Conservation (phyloP, 2,329 filamentous ascomycete species). For the Didymella pomorum region DNA sequence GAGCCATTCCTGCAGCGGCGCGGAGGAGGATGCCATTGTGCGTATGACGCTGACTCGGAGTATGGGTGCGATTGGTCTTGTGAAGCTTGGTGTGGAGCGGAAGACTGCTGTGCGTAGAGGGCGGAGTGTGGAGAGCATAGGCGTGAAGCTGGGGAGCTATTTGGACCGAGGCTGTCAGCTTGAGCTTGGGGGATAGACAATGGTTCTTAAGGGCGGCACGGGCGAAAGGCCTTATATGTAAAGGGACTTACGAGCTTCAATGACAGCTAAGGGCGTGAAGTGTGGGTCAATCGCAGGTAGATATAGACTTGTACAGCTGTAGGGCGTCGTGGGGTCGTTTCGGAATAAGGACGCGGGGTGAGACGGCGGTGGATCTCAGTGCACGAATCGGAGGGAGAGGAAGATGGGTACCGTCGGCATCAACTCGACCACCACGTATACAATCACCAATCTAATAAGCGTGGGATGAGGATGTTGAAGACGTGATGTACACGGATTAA, state of each 20-base stretch:
- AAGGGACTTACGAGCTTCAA: slow-evolving; percentile 5
- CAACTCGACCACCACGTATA: not conserved
- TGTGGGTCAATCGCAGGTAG: not conserved
- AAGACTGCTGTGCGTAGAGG: not conserved
- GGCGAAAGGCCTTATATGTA: too few relatives aligned
- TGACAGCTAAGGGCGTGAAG: not conserved
- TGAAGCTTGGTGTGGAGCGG: not conserved
- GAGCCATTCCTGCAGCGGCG: slow-evolving; percentile 57
- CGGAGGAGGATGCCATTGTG: slow-evolving; percentile 3
- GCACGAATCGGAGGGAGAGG: slow-evolving; percentile 21
- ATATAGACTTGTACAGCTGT: slow-evolving; percentile 12
- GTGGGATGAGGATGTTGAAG: not conserved
- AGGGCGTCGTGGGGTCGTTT: slow-evolving; percentile 19
- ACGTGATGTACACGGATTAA: slow-evolving; percentile 23
- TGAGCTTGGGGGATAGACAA: too few relatives aligned
- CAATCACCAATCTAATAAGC: not conserved
- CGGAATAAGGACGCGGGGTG: slow-evolving; percentile 16
- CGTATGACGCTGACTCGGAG: too few relatives aligned
- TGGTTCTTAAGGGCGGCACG: too few relatives aligned
- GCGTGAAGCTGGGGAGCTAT: not conserved
- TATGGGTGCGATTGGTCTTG: not conserved
- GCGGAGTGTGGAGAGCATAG: too few relatives aligned
- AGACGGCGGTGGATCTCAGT: slow-evolving; percentile 8
- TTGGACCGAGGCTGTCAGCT: not conserved
- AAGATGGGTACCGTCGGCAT: slow-evolving; percentile 9